Conservation (phyloP, 2,329 filamentous ascomycete genomes). For the Ophiostoma quercus region DNA sequence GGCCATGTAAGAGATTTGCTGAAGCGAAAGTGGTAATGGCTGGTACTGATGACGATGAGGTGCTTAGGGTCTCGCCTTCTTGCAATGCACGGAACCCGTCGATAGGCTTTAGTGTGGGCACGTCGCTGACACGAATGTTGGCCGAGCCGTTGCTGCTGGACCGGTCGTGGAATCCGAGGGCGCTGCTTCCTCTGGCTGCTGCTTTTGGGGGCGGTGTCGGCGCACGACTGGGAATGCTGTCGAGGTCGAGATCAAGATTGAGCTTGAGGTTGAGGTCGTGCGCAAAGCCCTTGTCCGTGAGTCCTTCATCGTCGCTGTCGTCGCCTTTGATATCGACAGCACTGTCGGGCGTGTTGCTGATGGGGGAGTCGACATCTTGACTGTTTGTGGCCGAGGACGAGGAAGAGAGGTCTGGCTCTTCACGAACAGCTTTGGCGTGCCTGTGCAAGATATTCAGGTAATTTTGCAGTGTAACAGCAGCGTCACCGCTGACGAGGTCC, state of each 20-base stretch:
- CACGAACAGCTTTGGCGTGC: constrained; percentile 41
- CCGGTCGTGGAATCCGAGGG: constrained; percentile 6
- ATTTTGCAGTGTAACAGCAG: constrained; percentile 62
- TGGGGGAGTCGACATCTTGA: neutral
- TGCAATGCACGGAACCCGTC: neutral
- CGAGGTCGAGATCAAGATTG: neutral
- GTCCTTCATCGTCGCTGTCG: neutral
- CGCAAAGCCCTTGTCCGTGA: neutral
- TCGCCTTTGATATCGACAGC: neutral
- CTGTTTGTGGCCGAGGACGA: neutral
- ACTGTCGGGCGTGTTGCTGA: neutral
- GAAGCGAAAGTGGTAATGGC: neutral
- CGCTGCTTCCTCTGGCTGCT: constrained; percentile 18
- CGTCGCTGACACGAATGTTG: constrained; percentile 10
- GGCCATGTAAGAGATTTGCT: neutral
- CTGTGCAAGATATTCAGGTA: constrained; percentile 66
- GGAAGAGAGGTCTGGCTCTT: neutral
- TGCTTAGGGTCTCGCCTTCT: neutral
- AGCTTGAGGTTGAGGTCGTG: neutral
- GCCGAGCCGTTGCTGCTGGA: neutral
- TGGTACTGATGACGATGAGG: neutral
- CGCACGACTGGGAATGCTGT: constrained; percentile 28
- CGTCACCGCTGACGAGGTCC: constrained; percentile 59
- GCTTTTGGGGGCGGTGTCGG: constrained; percentile 33
- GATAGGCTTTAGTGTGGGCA: neutral